Evolutionary conservation across 129 eudicot species (phyloP), one percentile per base, ranked within the genome.

Genomic region (Flaveria linearis): DNA sequence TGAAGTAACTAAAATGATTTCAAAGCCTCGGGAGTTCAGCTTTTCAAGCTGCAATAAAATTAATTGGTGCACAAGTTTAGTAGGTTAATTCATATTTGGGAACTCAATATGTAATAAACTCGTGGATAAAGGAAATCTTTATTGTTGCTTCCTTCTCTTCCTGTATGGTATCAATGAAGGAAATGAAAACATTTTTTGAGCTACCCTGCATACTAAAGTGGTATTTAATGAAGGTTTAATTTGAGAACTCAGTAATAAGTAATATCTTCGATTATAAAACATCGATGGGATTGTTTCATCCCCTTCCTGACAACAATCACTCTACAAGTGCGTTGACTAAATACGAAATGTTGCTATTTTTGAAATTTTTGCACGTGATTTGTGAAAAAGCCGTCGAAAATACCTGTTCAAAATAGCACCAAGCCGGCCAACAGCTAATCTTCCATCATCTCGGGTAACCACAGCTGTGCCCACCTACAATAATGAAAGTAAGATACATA

Each of bases 361-460:
- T 73, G 62, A 66, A 42, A 73, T 73, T 73, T 43, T 28, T 8
- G 45, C 75, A 55, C 8, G 53, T 73, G 63, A 51, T 72, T 42
- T 42, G 15, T 17, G 49, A 20, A 57, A 63, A 60, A n/a, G 7
- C 56, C 15, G 5, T 33, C 52, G 13, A 67, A 69, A 57, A 4
- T 82, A 93, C 98, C 96, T 93, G 89, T 84, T 93, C 97, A 77
- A 83, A 47, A 90, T 81, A 33, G 98, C 90, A 61, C 98, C 98
- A 33, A 93, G 83, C 80, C 98, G 85, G 6, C 98, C 98, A 71
- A 93, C 87, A 2, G 98, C 98, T 74, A 93, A 79, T 75, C 97
- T 88, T 73, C 98, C 98, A 85, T 93, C 98, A 82, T 57, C 76
- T 56, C 97, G 78, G 18, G 96, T 93, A 63, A 93, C 98, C 74